Conservation (phyloP, 2,329 filamentous ascomycete genomes). For the Ophiostoma ips region DNA sequence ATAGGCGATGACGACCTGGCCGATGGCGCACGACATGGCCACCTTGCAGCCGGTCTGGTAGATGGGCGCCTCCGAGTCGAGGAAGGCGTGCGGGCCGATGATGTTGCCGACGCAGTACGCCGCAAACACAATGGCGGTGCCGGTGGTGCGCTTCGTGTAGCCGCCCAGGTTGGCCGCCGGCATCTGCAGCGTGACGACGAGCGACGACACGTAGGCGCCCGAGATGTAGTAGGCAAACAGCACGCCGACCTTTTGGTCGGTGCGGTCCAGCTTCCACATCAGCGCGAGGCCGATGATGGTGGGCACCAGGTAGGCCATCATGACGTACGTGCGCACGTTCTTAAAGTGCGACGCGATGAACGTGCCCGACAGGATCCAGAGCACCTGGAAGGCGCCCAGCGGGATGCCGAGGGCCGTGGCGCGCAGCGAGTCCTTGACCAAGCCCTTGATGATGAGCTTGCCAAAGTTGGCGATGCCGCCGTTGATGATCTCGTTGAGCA, state of each 20-base stretch:
- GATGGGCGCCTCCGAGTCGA: neutral
- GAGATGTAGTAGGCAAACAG: conserved; percentile 4
- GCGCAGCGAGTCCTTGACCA: conserved; percentile 30
- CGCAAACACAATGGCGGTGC: conserved; percentile 46
- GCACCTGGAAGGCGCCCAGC: conserved; percentile 5
- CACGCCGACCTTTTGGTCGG: conserved; percentile 2
- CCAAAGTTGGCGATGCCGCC: conserved; percentile 23
- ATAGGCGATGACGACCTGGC: conserved; percentile 2
- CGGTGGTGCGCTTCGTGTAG: conserved; percentile 50
- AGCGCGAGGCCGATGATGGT: conserved; percentile 3
- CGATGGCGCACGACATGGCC: conserved; percentile 1
- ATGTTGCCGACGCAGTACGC: conserved; percentile 49
- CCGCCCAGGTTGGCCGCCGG: conserved; percentile 37
- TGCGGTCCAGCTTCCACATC: conserved; percentile 3
- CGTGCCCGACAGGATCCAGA: conserved; percentile 3
- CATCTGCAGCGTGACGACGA: conserved; percentile 23
- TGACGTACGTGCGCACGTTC: neutral
- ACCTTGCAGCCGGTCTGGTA: conserved; percentile 6
- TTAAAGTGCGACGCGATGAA: conserved; percentile 3
- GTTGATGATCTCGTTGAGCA: conserved; percentile 6
- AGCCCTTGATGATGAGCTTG: conserved; percentile 30
- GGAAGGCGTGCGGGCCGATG: conserved; percentile 47
- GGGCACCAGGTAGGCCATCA: neutral
- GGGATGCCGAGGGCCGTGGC: conserved; percentile 18
- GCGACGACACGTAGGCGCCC: conserved; percentile 3